Conservation (phyloP, 192 early-diverging fungal species). For the Linnemannia exigua region DNA sequence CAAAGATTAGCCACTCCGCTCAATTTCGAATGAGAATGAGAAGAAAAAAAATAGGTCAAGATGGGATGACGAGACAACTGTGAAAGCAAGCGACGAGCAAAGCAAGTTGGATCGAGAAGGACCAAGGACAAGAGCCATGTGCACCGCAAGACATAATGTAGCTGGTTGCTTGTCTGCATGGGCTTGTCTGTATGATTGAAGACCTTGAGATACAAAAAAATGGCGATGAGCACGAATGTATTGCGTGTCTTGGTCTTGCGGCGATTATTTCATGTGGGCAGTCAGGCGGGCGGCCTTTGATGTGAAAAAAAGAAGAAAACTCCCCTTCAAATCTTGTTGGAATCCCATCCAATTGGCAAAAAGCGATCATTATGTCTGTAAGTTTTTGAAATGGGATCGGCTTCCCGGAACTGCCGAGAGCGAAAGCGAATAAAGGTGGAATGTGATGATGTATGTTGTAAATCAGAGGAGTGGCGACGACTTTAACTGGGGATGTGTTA, state of each 20-base stretch:
- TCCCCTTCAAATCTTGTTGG: neutral
- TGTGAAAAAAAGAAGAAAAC: neutral
- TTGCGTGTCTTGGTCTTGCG: neutral
- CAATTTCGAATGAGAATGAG: neutral
- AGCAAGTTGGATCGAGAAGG: neutral
- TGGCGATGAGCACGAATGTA: neutral
- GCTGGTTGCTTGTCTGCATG: neutral
- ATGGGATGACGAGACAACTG: neutral
- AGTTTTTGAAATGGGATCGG: neutral
- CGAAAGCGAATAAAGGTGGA: neutral
- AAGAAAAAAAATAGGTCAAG: neutral
- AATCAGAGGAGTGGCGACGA: neutral
- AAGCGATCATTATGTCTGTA: neutral
- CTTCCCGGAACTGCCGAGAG: neutral
- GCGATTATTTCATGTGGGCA: neutral
- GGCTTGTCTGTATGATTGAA: neutral
- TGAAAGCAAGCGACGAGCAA: neutral
- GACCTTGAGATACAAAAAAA: neutral
- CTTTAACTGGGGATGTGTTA: neutral
- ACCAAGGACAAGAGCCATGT: neutral
- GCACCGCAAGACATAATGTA: neutral
- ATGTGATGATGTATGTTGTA: neutral
- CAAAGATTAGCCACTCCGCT: neutral
- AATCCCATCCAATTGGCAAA: neutral
- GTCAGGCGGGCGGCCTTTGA: neutral